phyloP scores from a whole-genome alignment of 768 basidiomycete genomes.

The Lactarius psammicola region DNA sequence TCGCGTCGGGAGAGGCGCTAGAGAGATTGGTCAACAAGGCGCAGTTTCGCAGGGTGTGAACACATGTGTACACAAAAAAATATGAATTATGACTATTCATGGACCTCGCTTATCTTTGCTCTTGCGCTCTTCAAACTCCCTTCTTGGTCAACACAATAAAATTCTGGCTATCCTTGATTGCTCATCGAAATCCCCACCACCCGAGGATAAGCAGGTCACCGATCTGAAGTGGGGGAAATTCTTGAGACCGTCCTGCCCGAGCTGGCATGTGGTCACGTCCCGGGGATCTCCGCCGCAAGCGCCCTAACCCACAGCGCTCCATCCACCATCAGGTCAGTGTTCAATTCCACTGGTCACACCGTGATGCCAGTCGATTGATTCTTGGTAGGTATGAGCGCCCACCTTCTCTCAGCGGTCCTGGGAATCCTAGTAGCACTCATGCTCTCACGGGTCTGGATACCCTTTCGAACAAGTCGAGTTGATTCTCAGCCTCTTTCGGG shows the following conservation, averaged over 20 bases:
- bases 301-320: not conserved
- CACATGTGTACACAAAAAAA: not conserved
- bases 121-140: not conserved
- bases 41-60: not conserved
- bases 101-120: not conserved
- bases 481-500: not conserved
- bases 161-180: not conserved
- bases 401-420: not conserved
- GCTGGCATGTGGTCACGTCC: not conserved
- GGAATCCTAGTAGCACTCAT: not conserved
- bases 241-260: not conserved
- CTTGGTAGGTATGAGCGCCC: too few relatives aligned
- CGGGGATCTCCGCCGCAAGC: not conserved
- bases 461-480: not conserved
- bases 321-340: not conserved
- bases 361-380: not conserved
- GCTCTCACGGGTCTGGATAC: not conserved
- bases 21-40: conserved; percentile 50
- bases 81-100: not conserved
- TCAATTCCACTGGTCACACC: not conserved
- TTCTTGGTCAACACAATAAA: not conserved
- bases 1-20: conserved; percentile 60
- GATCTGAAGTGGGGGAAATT: not conserved
- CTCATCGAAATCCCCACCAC: too few relatives aligned
- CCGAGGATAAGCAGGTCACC: too few relatives aligned